These are phyloP conservation scores for Avicennia marina DNA, from an alignment of 257 asterid genomes.

Conservation along the genomic window DNA sequence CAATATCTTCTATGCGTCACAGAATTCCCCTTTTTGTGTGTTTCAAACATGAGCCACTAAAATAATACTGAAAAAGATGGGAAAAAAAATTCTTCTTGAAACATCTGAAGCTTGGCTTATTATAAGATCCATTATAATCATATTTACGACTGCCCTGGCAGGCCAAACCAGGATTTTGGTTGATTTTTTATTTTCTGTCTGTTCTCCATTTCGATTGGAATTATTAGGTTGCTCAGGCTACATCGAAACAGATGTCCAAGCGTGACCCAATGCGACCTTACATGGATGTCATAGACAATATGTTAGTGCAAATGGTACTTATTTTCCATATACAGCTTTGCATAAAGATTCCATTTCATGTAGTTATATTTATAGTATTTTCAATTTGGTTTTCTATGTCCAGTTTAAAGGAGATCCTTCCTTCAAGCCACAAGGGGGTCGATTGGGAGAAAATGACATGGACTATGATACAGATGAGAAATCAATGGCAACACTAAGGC, in stretches of 20 bases:
- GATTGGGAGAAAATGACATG: constrained; percentile 99
- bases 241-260: constrained; percentile 95
- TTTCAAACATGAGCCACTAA: too few relatives aligned
- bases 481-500: constrained; percentile 97
- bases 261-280: constrained; percentile 89
- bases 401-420: constrained; percentile 93
- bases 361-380: constrained; percentile 13
- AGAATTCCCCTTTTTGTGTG: too few relatives aligned
- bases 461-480: constrained; percentile 98
- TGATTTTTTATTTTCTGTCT: neutral
- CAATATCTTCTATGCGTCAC: too few relatives aligned
- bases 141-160: too few relatives aligned
- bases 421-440: constrained; percentile 98
- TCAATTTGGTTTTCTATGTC: constrained; percentile 21
- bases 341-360: constrained; percentile 22
- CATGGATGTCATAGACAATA: constrained; percentile 89
- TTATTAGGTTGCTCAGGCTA: constrained; percentile 91
- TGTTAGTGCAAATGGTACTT: constrained; percentile 88
- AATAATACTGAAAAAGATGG: too few relatives aligned
- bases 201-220: neutral
- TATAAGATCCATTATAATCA: too few relatives aligned
- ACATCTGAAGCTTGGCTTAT: too few relatives aligned
- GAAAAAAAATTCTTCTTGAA: too few relatives aligned
- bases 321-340: neutral
- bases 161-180: too few relatives aligned